Conservation (phyloP, 1,139 yeast genomes). For the Chernovozyma sophiae-reginae region DNA sequence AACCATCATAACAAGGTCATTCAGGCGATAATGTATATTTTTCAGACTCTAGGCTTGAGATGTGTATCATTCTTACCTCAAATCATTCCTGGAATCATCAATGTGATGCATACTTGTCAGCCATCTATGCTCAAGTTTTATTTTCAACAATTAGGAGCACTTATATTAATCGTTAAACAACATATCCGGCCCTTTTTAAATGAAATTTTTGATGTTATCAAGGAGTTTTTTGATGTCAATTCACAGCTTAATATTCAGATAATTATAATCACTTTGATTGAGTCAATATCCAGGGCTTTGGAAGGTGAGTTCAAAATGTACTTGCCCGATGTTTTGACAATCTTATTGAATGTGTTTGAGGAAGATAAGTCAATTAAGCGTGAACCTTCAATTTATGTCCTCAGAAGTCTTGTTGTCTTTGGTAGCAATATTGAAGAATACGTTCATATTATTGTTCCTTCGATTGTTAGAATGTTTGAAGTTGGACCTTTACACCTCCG, state of each 20-base stretch:
- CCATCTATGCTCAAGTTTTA: slow-evolving; percentile 81
- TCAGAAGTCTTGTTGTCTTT: slow-evolving; percentile 83
- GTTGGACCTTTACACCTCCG: slow-evolving; percentile 57
- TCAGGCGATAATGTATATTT: slow-evolving; percentile 87
- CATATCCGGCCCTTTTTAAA: slow-evolving; percentile 81
- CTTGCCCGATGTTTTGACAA: slow-evolving; percentile 72
- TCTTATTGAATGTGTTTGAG: slow-evolving; percentile 73
- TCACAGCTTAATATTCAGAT: slow-evolving; percentile 64
- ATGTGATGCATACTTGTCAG: slow-evolving; percentile 83
- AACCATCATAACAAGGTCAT: slow-evolving; percentile 87
- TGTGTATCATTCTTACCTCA: slow-evolving; percentile 85
- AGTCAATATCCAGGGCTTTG: slow-evolving; percentile 77
- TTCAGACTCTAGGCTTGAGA: slow-evolving; percentile 80
- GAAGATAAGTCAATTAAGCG: slow-evolving; percentile 65
- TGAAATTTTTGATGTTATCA: slow-evolving; percentile 72
- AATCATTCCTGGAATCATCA: slow-evolving; percentile 81
- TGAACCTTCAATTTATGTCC: slow-evolving; percentile 68
- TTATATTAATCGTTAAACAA: slow-evolving; percentile 80
- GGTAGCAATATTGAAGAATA: slow-evolving; percentile 88
- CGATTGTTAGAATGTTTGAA: slow-evolving; percentile 77
- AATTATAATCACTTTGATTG: slow-evolving; percentile 76
- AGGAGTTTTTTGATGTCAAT: slow-evolving; percentile 60
- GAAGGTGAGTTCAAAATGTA: slow-evolving; percentile 90
- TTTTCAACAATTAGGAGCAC: slow-evolving; percentile 80
- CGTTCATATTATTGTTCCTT: slow-evolving; percentile 80